Evolutionary conservation across 306 rosid genomes (phyloP), one percentile per base, ranked within the genome.

Genomic region (Cucumis hystrix): DNA sequence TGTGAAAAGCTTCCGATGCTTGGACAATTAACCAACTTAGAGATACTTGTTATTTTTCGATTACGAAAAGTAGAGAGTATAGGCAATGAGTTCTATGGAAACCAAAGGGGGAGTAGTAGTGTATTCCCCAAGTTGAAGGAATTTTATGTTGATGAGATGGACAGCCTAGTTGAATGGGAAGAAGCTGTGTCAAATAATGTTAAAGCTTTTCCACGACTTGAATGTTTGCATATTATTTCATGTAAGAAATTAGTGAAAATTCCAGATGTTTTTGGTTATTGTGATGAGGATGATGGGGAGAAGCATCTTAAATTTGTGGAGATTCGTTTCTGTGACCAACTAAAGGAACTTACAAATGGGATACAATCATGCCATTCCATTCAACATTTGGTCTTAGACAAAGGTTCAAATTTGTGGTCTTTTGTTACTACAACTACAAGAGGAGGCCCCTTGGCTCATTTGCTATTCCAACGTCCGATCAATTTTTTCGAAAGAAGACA

Each of bases 181-280:
- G 16, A 47, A 47, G 10, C 30, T 28, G 30, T 47, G 8, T 0
- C 3, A 41, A 8, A 10, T 3, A 57, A 57, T 57, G 14, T 57
- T 57, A 20, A 28, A 57, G 3, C 14, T 57, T 57, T 57, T 20
- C 30, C 62, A 0, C 1, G 10, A 9, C 62, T 57, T 0, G 4
- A 20, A 0, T 0, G 0, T 0, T 57, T 20, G 62, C 0, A 20
- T 0, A 20, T 57, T 8, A 0, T 0, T 8, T 3, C 6, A 0
- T 57, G 62, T 9, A 28, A 28, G 6, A 57, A 20, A 10, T 57
- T 57, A 57, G 3, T 57, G 8, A 20, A 20, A 13, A 57, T 57
- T 20, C 62, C 62, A 57, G 14, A 57, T n/a, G 0, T 20, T 20
- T 57, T 57, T 20, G 28, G 61, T 7, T 18, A 1, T n/a, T 56